A percentile compares a stretch with the other conserved stretches of the same genome.
phyloP scores from a whole-genome alignment of 1,284 basidiomycete species.

The Fomitopsis palustris region DNA sequence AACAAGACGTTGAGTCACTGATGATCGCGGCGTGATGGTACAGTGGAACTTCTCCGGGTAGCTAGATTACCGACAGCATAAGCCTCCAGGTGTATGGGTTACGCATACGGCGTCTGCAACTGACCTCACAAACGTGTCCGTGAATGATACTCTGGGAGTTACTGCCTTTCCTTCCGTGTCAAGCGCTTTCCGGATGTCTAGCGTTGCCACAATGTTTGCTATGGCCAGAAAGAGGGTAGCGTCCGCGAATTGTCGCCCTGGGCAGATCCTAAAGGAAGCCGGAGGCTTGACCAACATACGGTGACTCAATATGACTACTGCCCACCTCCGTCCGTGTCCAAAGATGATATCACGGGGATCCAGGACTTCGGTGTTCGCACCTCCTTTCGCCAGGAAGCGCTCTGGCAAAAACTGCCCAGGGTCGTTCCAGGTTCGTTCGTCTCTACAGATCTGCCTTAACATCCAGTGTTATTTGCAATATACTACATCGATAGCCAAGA shows the following conservation, averaged over 20 bases:
- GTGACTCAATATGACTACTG: background rate
- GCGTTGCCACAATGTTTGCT: constrained; percentile 13
- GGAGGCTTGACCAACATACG: background rate
- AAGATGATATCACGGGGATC: constrained; percentile 21
- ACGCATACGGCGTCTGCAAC: background rate
- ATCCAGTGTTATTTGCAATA: background rate
- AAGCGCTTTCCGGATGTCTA: constrained; percentile 9
- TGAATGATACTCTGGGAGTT: background rate
- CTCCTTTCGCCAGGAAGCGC: constrained; percentile 14
- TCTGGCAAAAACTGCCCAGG: constrained; percentile 21
- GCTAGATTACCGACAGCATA: background rate
- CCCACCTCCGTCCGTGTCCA: constrained; percentile 22
- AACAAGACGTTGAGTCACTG: no score
- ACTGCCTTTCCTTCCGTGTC: constrained; percentile 10
- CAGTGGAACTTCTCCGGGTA: background rate
- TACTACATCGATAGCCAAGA: no score
- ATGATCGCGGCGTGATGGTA: no score
- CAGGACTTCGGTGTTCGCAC: background rate
- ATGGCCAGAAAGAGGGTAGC: constrained; percentile 11
- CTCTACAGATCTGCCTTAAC: constrained; percentile 21
- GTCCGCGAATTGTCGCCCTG: constrained; percentile 16
- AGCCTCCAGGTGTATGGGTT: background rate
- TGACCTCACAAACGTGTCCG: background rate
- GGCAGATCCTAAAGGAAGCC: constrained; percentile 15
- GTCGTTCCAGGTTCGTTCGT: constrained; percentile 17